phyloP scores from a whole-genome alignment of 805 yeast genomes.

The Blastobotrys parvus region DNA sequence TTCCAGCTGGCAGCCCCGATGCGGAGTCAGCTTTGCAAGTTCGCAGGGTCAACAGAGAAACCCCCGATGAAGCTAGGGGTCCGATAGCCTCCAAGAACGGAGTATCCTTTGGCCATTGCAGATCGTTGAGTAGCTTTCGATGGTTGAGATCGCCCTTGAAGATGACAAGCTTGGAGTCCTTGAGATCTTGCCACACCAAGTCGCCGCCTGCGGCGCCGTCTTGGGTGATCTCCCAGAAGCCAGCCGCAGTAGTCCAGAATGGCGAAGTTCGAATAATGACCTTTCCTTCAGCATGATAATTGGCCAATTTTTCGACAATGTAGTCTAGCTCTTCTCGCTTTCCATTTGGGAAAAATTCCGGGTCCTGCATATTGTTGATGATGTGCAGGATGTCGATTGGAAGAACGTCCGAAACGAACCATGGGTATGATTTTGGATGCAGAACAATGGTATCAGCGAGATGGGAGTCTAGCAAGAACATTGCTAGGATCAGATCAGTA shows the following conservation, averaged over 20 bases:
- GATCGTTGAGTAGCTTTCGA: constrained; percentile 87
- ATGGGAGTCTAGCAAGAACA: constrained; percentile 64
- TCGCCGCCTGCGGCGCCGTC: constrained; percentile 49
- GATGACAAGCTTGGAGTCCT: constrained; percentile 54
- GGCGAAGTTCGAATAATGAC: constrained; percentile 49
- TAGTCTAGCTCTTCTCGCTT: constrained; percentile 35
- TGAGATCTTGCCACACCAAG: constrained; percentile 51
- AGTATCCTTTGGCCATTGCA: constrained; percentile 78
- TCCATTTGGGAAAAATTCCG: constrained; percentile 40
- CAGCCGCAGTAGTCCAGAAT: constrained; percentile 80
- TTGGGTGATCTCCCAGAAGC: constrained; percentile 62
- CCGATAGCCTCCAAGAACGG: constrained; percentile 65
- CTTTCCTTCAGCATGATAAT: constrained; percentile 38
- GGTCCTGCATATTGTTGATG: constrained; percentile 46
- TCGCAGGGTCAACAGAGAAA: constrained; percentile 69
- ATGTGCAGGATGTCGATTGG: constrained; percentile 64
- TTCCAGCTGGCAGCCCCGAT: constrained; percentile 68
- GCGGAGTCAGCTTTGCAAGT: constrained; percentile 96
- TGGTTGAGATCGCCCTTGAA: constrained; percentile 96
- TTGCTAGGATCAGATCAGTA: constrained; percentile 64
- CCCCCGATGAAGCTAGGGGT: constrained; percentile 50
- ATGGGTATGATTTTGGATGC: constrained; percentile 87
- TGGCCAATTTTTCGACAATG: constrained; percentile 39
- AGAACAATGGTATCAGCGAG: constrained; percentile 56
- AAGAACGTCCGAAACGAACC: constrained; percentile 97